These are phyloP conservation scores for Phlebiopsis flavidoalba DNA, from an alignment of 768 basidiomycete species.

Conservation along the genomic window DNA sequence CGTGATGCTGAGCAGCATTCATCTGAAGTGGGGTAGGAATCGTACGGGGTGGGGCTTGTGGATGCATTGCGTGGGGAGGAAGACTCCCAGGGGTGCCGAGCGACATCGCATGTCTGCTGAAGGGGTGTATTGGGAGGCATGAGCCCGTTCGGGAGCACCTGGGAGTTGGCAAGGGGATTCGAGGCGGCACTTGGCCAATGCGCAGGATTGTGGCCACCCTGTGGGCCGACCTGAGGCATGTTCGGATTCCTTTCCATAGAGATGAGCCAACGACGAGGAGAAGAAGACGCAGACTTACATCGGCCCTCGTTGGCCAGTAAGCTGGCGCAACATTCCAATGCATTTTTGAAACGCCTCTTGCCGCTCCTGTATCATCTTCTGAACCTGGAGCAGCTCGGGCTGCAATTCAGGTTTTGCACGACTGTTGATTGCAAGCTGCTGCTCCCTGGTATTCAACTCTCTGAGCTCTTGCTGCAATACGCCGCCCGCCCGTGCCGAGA, in stretches of 20 bases:
- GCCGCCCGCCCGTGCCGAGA: too few species aligned
- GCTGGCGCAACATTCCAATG: neutral
- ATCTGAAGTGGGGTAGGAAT: constrained; percentile 3
- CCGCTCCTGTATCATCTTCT: neutral
- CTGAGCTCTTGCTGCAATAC: neutral
- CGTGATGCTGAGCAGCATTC: constrained; percentile 3
- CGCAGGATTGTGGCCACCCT: neutral
- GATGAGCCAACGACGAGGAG: neutral
- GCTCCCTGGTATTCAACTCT: neutral
- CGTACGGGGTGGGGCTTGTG: constrained; percentile 1
- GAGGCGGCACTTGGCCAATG: constrained; percentile 4
- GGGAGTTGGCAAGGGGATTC: constrained; percentile 3
- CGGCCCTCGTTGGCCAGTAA: neutral
- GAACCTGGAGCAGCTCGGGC: neutral
- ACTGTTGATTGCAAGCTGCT: neutral
- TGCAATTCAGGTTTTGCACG: neutral
- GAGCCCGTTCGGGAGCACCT: neutral
- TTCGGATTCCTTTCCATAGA: too few species aligned
- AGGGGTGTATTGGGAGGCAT: neutral
- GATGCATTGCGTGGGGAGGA: neutral
- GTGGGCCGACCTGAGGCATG: neutral
- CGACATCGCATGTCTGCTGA: constrained; percentile 6
- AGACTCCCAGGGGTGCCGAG: neutral
- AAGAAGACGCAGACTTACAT: neutral
- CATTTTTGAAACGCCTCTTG: neutral